phyloP scores from a whole-genome alignment of 306 rosid genomes.

The Quercus rubra region DNA sequence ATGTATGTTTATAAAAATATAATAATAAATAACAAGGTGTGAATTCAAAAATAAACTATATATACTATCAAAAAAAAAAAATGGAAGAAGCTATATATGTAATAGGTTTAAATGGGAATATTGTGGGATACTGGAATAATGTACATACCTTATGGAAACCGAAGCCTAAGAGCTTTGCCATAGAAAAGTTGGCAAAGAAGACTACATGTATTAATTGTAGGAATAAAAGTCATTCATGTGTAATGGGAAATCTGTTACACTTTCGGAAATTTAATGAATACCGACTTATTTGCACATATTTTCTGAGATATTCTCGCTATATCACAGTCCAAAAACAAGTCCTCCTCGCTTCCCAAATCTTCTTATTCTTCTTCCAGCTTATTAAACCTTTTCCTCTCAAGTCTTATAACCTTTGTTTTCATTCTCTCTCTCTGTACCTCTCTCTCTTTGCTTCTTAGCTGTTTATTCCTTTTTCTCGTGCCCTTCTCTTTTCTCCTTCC shows the following conservation, averaged over 20 bases:
- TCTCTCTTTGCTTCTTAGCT: neutral
- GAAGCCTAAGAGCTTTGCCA: neutral
- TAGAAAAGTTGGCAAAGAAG: neutral
- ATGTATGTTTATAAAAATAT: neutral
- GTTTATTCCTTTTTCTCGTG: no score
- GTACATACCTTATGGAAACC: neutral
- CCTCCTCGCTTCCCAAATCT: neutral
- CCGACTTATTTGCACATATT: neutral
- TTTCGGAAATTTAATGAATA: slow-evolving; percentile 8
- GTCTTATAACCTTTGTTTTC: no score
- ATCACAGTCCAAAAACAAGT: neutral
- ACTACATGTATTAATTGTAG: neutral
- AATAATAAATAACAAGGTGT: neutral
- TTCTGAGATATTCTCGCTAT: neutral
- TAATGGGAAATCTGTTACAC: slow-evolving; percentile 17
- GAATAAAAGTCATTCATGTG: neutral
- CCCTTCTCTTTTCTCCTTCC: neutral
- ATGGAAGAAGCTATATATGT: neutral
- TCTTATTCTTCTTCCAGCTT: neutral
- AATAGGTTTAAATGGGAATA: neutral
- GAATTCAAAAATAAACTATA: neutral
- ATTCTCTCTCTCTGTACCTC: neutral
- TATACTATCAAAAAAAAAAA: neutral
- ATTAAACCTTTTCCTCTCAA: neutral
- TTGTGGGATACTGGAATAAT: neutral